A percentile compares a stretch with the other conserved stretches of the same genome.
These are phyloP conservation scores for Ceratobasidium papillatum DNA, from an alignment of 1,284 basidiomycete species.

Conservation along the genomic window DNA sequence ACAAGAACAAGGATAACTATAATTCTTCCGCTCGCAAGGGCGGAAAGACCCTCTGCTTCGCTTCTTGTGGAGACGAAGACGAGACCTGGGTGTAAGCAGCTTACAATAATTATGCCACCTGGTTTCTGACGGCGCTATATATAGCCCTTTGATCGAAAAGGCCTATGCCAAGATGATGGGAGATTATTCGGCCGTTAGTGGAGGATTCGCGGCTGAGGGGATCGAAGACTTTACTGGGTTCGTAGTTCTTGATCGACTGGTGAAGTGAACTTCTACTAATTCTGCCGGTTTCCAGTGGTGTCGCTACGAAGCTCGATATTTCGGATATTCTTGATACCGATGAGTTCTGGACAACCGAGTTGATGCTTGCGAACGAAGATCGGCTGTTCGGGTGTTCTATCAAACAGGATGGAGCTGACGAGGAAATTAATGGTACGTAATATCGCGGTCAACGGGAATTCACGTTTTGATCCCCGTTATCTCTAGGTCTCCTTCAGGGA, in stretches of 20 bases:
- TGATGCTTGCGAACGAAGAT: constrained; percentile 55
- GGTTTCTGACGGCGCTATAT: not conserved
- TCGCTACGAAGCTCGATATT: constrained; percentile 41
- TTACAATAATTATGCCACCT: not conserved
- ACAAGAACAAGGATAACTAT: constrained; percentile 44
- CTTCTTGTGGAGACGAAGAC: constrained; percentile 44
- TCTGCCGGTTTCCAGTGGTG: constrained; percentile 17
- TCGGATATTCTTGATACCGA: constrained; percentile 49
- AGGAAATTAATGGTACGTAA: constrained; percentile 43
- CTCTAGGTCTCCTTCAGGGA: constrained; percentile 49
- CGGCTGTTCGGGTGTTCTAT: constrained; percentile 59
- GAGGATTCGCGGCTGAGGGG: constrained; percentile 37
- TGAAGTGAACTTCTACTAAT: not conserved
- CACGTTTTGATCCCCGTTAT: not conserved
- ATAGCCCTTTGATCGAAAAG: constrained; percentile 38
- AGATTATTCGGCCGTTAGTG: constrained; percentile 38
- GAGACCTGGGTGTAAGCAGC: constrained; percentile 46
- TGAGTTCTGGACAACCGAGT: constrained; percentile 48
- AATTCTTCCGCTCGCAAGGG: constrained; percentile 44
- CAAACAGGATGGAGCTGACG: constrained; percentile 41
- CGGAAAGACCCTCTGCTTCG: constrained; percentile 44
- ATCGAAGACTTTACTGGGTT: constrained; percentile 43
- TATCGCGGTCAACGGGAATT: constrained; percentile 46
- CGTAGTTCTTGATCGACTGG: not conserved
- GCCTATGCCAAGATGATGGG: constrained; percentile 37